Base-by-base conservation (phyloP, 1,284 basidiomycete species). In the Microbotryum silenes-acaulis region DNA sequence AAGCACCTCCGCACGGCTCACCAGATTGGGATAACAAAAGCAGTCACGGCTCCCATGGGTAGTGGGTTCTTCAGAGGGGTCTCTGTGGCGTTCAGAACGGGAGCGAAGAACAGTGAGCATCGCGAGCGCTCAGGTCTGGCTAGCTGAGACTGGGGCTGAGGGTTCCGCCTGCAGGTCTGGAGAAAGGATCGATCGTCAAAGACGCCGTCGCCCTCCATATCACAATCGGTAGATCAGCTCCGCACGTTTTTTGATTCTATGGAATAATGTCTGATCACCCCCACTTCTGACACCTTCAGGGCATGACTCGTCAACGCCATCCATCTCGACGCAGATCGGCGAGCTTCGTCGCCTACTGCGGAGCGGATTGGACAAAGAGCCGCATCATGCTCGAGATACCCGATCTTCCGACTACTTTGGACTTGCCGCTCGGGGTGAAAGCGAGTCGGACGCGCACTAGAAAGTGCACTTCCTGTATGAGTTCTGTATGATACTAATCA, bases 191-290 rank as follows among this genome's bases (percentile, higher is more conserved):
- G 0, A 77, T 94, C 46, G 75, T 87, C 47, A 79, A 87, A 69
- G 80, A 84, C 3, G 77, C 82, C 18, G 80, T 83, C 0, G 89
- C 89, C 0, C 74, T 93, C 27, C 89, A 92, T 69, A 77, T 93
- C 61, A 73, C 78, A 2, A 74, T 93, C 46, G 77, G 77, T 45
- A 9, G n/a, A 33, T 31, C 6, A 23, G 31, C 8, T 4, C 12
- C 27, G 31, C 31, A 3, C 29, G 14, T 47, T 20, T 18, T 4
- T 5, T 23, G 2, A 29, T 10, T 10, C 14, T 44, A 12, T 4
- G 1, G 20, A 6, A n/a, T n/a, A 1, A 6, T 10, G 2, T 4
- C 29, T 25, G 3, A 21, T 8, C 33, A 6, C 8, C 20, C 21
- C 10, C 23, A 2, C 6, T 20, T 18, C 6, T 23, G 27, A 60